These are phyloP conservation scores for Lathyrus tuberosus DNA, from an alignment of 306 rosid species.

Conservation along the genomic window DNA sequence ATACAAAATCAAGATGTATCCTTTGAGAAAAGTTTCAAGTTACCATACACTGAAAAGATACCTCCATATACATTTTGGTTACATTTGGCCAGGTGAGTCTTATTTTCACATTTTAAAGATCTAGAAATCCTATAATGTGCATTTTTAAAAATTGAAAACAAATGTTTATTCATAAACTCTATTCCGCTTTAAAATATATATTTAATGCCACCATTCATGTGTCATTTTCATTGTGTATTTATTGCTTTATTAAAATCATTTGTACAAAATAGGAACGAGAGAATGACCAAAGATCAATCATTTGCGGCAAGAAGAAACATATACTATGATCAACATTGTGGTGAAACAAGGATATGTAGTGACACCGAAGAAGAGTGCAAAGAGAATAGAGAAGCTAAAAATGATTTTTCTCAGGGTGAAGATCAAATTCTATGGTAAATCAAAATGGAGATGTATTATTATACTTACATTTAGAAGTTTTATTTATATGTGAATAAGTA, in stretches of 20 bases:
- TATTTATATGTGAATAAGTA: slow-evolving; percentile 21
- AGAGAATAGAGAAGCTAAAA: slow-evolving; percentile 56
- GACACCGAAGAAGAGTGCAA: slow-evolving; percentile 72
- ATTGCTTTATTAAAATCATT: slow-evolving; percentile 46
- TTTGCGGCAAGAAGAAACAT: slow-evolving; percentile 74
- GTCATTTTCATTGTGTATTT: slow-evolving; percentile 33
- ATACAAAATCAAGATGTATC: slow-evolving; percentile 35
- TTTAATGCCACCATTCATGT: background rate
- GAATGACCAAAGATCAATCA: slow-evolving; percentile 82
- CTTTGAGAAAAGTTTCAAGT: slow-evolving; percentile 40
- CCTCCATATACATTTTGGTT: slow-evolving; percentile 76
- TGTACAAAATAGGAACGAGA: slow-evolving; percentile 68
- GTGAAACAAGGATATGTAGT: slow-evolving; percentile 73
- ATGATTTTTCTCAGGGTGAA: slow-evolving; percentile 67
- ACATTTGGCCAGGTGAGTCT: slow-evolving; percentile 65
- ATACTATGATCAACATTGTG: slow-evolving; percentile 61
- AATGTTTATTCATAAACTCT: slow-evolving; percentile 5
- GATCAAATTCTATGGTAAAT: slow-evolving; percentile 71
- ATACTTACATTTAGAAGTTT: slow-evolving; percentile 18
- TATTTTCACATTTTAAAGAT: slow-evolving; percentile 11
- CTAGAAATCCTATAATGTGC: background rate
- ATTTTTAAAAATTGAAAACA: background rate
- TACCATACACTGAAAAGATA: slow-evolving; percentile 54
- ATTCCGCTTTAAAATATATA: background rate
- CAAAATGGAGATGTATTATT: slow-evolving; percentile 30